Evolutionary conservation across 2,329 filamentous ascomycete species (phyloP), one percentile per base, ranked within the genome.

Genomic region (Aspergillus thermomutatus): DNA sequence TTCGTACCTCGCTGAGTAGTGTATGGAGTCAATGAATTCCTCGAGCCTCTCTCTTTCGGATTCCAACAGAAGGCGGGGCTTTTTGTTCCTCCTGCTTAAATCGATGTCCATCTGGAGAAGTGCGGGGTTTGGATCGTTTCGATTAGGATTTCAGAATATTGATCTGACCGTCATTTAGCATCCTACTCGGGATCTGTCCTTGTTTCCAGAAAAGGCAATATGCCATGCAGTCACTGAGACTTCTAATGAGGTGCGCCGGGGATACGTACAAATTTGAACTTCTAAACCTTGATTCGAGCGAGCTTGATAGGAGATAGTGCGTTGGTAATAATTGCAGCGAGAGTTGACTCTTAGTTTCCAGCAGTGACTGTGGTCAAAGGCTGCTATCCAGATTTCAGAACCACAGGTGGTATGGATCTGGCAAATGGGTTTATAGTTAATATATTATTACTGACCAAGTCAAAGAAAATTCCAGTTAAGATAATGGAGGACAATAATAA

Each of bases 11-110:
- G 90, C 85, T 52, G 93, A 97, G 79, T 99, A 99, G 77, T 97
- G 92, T 67, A 99, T 99, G 31, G 86, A 85, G 69, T 97, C 92
- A 64, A 94, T 86, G 72, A 90, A 97, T 75, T 97, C 92, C 60
- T 97, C 91, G 57, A 99, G 82, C 59, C 88, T 86, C 64, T 88
- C 86, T 64, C 89, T 87, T 82, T 99, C 94, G 19, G 82, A 78
- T 61, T 97, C 91, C 31, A 87, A 86, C 56, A 99, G 79, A 60
- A 88, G 84, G 60, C 93, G 87, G 45, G 94, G 90, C 72, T 86
- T 85, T 79, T 90, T 89, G 80, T 97, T 97, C 73, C 93, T 90
- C 74, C 93, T 87, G 67, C 82, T 87, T 66, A 85, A 84, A 77
- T 97, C 93, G 69, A 96, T 92, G 62, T 75, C 66, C 72, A 73